These are phyloP conservation scores for Penicillium aurantiogriseum DNA, from an alignment of 2,329 filamentous ascomycete species.

Conservation along the genomic window DNA sequence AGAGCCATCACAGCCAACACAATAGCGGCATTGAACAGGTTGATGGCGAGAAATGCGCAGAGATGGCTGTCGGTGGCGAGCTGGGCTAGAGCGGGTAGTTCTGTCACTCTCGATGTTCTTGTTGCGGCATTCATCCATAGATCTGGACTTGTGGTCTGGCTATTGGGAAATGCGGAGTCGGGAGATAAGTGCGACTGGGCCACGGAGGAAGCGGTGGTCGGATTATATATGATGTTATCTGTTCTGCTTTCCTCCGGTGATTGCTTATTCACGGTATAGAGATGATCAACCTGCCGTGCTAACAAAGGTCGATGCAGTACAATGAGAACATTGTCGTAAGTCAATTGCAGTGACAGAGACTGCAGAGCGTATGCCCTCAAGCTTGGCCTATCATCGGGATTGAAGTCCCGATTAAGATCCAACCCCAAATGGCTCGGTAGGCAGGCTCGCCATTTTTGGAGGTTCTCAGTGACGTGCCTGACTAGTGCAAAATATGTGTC, in stretches of 20 bases:
- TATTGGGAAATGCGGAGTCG: conserved; percentile 1
- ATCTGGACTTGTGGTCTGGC: conserved; percentile 16
- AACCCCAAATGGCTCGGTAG: conserved; percentile 20
- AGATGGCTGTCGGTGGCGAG: conserved; percentile 45
- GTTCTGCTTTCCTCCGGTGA: background rate
- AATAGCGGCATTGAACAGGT: conserved; percentile 47
- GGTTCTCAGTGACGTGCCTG: conserved; percentile 18
- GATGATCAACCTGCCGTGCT: conserved; percentile 36
- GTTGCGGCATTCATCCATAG: conserved; percentile 38
- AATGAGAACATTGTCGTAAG: conserved; percentile 46
- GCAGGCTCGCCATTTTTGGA: conserved; percentile 18
- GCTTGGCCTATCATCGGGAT: background rate
- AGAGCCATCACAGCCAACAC: conserved; percentile 46
- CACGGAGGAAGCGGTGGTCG: background rate
- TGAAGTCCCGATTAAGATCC: conserved; percentile 21
- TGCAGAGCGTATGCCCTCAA: conserved; percentile 33
- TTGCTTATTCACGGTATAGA: conserved; percentile 15
- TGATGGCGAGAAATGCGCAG: conserved; percentile 47
- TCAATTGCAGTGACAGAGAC: conserved; percentile 44
- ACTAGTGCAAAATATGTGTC: conserved; percentile 21
- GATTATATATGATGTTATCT: background rate
- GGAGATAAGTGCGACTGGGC: background rate
- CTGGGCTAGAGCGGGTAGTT: conserved; percentile 32
- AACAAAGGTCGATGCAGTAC: conserved; percentile 46
- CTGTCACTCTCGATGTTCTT: conserved; percentile 40